A percentile compares a stretch with the other conserved stretches of the same genome.
phyloP scores from a whole-genome alignment of 208 protist genomes.

The Trypanosoma boissoni region DNA sequence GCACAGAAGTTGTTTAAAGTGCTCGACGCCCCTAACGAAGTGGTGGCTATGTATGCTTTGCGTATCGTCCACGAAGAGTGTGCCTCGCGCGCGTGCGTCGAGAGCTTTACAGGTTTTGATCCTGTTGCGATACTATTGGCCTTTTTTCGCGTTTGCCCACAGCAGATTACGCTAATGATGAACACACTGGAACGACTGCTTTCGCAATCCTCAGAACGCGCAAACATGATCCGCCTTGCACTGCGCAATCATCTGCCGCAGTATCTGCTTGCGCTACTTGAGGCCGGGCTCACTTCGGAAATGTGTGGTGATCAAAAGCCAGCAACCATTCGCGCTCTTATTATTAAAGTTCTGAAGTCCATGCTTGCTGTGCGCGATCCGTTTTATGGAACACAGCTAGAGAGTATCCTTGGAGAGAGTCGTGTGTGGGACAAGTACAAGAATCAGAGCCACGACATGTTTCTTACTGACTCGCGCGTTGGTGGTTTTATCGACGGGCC shows the following conservation, averaged over 20 bases:
- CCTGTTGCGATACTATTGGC: slow-evolving; percentile 43
- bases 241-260: slow-evolving; percentile 46
- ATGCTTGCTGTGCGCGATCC: slow-evolving; percentile 54
- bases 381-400: slow-evolving; percentile 29
- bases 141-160: slow-evolving; percentile 26
- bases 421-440: slow-evolving; percentile 85
- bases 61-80: slow-evolving; percentile 60
- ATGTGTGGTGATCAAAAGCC: slow-evolving; percentile 31
- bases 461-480: slow-evolving; percentile 58
- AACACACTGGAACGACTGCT: slow-evolving; percentile 61
- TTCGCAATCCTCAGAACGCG: slow-evolving; percentile 30
- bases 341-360: slow-evolving; percentile 86
- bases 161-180: slow-evolving; percentile 36
- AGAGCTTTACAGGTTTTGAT: slow-evolving; percentile 41
- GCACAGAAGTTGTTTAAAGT: slow-evolving; percentile 52
- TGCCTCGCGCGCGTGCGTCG: slow-evolving; percentile 51
- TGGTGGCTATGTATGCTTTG: slow-evolving; percentile 32
- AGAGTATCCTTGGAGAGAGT: slow-evolving; percentile 50
- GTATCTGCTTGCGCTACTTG: slow-evolving; percentile 56
- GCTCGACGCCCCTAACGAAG: slow-evolving; percentile 15
- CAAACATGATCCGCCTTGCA: slow-evolving; percentile 26
- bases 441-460: slow-evolving; percentile 90
- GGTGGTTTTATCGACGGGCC: slow-evolving; percentile 61
- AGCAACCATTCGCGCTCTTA: slow-evolving; percentile 69
- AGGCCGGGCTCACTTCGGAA: slow-evolving; percentile 42